Conservation (phyloP, 1,284 basidiomycete genomes). For the Rhodofomes roseus region DNA sequence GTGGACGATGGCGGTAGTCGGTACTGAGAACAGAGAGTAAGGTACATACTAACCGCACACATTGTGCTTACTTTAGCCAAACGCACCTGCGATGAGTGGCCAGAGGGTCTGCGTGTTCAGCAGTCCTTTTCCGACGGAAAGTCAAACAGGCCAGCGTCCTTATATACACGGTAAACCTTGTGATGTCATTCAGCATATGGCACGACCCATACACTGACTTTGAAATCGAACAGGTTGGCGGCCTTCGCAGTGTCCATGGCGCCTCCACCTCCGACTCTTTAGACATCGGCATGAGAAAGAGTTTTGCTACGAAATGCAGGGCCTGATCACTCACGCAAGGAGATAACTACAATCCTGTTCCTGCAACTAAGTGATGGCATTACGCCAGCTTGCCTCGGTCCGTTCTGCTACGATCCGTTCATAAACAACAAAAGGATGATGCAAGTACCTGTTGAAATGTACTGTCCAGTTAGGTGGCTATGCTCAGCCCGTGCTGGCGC, state of each 20-base stretch:
- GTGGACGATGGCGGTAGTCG: slow-evolving; percentile 73
- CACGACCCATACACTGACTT: slow-evolving; percentile 19
- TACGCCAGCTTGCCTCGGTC: slow-evolving; percentile 84
- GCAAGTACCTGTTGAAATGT: slow-evolving; percentile 63
- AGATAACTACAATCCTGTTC: slow-evolving; percentile 90
- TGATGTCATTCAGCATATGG: neutral
- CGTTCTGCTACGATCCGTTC: slow-evolving; percentile 88
- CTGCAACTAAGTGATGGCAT: slow-evolving; percentile 88
- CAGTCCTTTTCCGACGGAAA: slow-evolving; percentile 91
- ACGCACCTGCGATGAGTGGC: slow-evolving; percentile 79
- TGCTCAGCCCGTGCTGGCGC: slow-evolving; percentile 25
- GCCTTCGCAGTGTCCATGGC: slow-evolving; percentile 95
- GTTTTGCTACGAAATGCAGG: neutral
- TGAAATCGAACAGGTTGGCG: slow-evolving; percentile 69
- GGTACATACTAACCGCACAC: neutral
- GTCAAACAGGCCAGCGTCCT: slow-evolving; percentile 88
- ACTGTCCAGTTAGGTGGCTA: neutral
- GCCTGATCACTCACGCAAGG: slow-evolving; percentile 56
- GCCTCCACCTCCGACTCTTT: slow-evolving; percentile 88
- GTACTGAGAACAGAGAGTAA: slow-evolving; percentile 45
- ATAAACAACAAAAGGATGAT: slow-evolving; percentile 79
- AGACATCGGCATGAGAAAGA: neutral
- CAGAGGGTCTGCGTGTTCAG: slow-evolving; percentile 75
- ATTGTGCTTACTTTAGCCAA: neutral
- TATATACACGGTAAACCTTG: slow-evolving; percentile 82